Base-by-base conservation (phyloP, 371 early-diverging fungal species). In the Dinochytrium kinnereticum region DNA sequence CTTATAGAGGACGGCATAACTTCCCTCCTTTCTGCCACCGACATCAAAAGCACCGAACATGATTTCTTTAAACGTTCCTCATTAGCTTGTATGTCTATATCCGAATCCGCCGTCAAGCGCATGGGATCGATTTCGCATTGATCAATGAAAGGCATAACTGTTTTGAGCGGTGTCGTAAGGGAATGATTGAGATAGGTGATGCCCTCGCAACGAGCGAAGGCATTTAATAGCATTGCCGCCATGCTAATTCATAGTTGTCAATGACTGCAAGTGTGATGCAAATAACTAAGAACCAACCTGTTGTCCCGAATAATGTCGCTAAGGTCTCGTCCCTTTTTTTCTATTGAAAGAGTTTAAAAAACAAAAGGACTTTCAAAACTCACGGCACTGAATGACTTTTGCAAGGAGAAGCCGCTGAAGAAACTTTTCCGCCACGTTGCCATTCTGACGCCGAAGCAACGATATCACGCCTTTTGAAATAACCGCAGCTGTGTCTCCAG, bases 261-360 rank as follows among this genome's bases (percentile, higher is more conserved):
- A n/a, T 30, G 50, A 17, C 30, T 57, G 59, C 49, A 31, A n/a
- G 15, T 34, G 24, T 17, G 33, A 24, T 37, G 28, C 15, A 36
- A 64, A 28, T 15, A 7, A 21, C 21, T 19, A 66, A 19, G 21
- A 15, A 66, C 50, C 15, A 17, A 70, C 70, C 59, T 70, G 73
- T 84, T 85, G 70, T 85, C 85, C 17, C 85, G 76, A 21, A 82
- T 74, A 37, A 85, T 80, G 68, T 85, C 83, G 68, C 80, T 80
- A 61, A 83, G 64, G 64, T 85, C 83, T 51, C 81, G 61, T 36
- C 71, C 74, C 40, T 76, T 77, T 51, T 57, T 66, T 21, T 74
- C 82, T 84, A 67, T 64, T 59, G 21, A 31, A 34, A 7, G 5
- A 26, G 26, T 5, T 21, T 7, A 53, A 15, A 24, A 53, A 13